phyloP scores from a whole-genome alignment of 768 basidiomycete genomes.

The Mrakia blollopis region DNA sequence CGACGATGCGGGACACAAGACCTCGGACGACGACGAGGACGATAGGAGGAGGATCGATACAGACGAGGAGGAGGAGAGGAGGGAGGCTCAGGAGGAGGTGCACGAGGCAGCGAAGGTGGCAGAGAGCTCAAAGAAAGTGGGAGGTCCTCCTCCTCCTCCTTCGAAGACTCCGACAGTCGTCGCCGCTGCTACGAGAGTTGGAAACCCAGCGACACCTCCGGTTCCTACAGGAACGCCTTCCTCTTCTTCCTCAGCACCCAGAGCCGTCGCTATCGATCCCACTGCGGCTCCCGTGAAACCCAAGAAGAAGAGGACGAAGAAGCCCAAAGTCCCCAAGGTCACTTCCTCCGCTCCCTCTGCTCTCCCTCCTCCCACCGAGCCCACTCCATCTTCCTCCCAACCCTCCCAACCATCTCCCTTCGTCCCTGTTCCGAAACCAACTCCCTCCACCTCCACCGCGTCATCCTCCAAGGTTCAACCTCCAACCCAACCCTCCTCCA shows the following conservation, averaged over 20 bases:
- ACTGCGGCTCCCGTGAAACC: not conserved
- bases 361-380: not conserved
- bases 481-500: not conserved
- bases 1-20: not conserved
- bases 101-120: not conserved
- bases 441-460: not conserved
- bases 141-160: not conserved
- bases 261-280: not conserved
- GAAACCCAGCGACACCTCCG: not conserved
- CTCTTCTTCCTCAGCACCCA: not conserved
- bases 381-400: not conserved
- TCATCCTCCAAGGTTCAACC: not conserved
- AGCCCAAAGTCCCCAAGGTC: constrained; percentile 2
- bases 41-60: constrained; percentile 5
- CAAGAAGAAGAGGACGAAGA: constrained; percentile 13
- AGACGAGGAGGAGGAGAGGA: constrained; percentile 11
- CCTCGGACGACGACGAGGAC: constrained; percentile 12
- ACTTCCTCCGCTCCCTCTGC: not conserved
- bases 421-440: not conserved
- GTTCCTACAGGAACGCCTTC: not conserved
- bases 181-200: not conserved
- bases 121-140: not conserved
- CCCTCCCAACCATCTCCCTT: not conserved
- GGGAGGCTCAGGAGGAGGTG: not conserved
- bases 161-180: not conserved